phyloP scores from a whole-genome alignment of 2,329 filamentous ascomycete genomes.

The Pyrenochaeta sp. region DNA sequence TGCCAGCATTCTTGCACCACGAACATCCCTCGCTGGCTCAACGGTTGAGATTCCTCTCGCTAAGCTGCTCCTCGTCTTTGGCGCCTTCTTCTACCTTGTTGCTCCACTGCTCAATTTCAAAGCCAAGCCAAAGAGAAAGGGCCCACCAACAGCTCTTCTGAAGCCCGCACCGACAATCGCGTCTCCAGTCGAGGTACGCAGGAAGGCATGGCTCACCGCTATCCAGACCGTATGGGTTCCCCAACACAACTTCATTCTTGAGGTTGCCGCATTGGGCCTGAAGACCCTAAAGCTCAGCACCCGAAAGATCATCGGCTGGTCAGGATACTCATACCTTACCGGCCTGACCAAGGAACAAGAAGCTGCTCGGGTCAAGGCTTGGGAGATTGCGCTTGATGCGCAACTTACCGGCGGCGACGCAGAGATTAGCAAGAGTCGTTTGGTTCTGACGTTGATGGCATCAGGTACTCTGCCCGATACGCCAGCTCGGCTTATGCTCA shows the following conservation, averaged over 20 bases:
- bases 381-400: constrained; percentile 91
- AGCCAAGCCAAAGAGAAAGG: constrained; percentile 62
- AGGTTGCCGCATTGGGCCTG: constrained; percentile 79
- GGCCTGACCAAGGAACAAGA: constrained; percentile 87
- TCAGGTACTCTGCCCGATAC: constrained; percentile 87
- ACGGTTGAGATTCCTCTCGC: constrained; percentile 55
- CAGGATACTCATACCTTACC: constrained; percentile 79
- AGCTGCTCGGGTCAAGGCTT: constrained; percentile 84
- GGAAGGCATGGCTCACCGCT: constrained; percentile 91
- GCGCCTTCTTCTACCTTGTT: constrained; percentile 65
- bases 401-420: constrained; percentile 90
- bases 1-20: constrained; percentile 39
- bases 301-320: constrained; percentile 78
- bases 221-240: constrained; percentile 94
- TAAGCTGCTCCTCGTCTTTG: constrained; percentile 61
- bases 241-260: constrained; percentile 83
- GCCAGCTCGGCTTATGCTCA: constrained; percentile 85
- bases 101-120: constrained; percentile 66
- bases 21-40: constrained; percentile 40
- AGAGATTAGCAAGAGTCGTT: constrained; percentile 86
- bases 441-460: constrained; percentile 86
- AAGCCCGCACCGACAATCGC: constrained; percentile 73
- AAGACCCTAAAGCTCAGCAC: constrained; percentile 85
- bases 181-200: constrained; percentile 83
- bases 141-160: constrained; percentile 51